Conservation (phyloP, 2,329 filamentous ascomycete species). For the Trichoderma sp. region DNA sequence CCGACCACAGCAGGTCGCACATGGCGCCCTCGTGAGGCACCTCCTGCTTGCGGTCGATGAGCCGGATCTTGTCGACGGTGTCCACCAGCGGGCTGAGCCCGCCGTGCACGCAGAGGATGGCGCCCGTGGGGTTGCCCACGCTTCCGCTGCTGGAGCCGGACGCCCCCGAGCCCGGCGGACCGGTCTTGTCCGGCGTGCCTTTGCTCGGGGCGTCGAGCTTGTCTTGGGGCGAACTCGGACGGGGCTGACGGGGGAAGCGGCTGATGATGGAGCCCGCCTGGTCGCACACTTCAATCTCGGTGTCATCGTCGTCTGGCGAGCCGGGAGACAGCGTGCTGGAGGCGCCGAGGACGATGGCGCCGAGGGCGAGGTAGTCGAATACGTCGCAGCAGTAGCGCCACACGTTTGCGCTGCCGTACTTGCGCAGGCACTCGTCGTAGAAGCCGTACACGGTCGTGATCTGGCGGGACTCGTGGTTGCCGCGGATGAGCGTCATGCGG, state of each 20-base stretch:
- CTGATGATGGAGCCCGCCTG: constrained; percentile 78
- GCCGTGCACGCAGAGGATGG: constrained; percentile 93
- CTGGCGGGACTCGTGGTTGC: constrained; percentile 94
- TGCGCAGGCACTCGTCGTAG: constrained; percentile 94
- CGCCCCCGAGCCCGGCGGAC: constrained; percentile 78
- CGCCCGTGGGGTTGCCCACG: constrained; percentile 71
- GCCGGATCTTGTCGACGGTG: constrained; percentile 89
- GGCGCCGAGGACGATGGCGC: constrained; percentile 88
- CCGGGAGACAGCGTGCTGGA: constrained; percentile 61
- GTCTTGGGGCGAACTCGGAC: constrained; percentile 29
- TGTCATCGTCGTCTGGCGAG: constrained; percentile 65
- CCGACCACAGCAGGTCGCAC: constrained; percentile 98
- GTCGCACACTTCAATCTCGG: constrained; percentile 93
- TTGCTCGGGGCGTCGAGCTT: constrained; percentile 35
- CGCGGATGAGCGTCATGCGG: constrained; percentile 92
- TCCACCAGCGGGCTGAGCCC: constrained; percentile 90
- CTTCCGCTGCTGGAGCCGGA: constrained; percentile 67
- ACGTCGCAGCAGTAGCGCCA: constrained; percentile 98
- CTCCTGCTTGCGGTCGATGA: constrained; percentile 96
- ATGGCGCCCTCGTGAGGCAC: constrained; percentile 98
- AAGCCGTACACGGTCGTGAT: constrained; percentile 98
- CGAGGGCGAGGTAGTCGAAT: constrained; percentile 93
- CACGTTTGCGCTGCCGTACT: constrained; percentile 95
- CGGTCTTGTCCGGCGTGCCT: constrained; percentile 49
- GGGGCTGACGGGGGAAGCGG: constrained; percentile 61